Conservation (phyloP, 1,139 yeast genomes). For the Wickerhamomyces sp. region DNA sequence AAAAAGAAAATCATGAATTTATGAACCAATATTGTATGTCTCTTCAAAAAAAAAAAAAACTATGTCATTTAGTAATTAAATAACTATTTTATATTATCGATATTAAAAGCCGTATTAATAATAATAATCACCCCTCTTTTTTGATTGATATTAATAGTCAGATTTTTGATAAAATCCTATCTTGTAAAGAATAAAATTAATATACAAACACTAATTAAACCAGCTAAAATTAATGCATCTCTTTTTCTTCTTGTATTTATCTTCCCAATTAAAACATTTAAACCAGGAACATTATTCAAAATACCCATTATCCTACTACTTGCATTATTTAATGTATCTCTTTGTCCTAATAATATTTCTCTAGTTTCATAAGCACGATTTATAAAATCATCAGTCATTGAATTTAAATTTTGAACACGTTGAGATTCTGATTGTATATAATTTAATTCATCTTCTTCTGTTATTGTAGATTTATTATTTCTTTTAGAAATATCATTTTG, state of each 20-base stretch:
- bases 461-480: constrained; percentile 24
- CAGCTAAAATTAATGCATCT: constrained; percentile 79
- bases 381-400: constrained; percentile 72
- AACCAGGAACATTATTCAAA: constrained; percentile 72
- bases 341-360: constrained; percentile 74
- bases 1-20: no score
- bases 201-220: constrained; percentile 69
- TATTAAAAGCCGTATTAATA: no score
- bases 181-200: constrained; percentile 54
- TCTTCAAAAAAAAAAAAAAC: no score
- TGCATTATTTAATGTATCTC: constrained; percentile 58
- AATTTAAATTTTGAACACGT: constrained; percentile 69
- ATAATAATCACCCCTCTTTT: no score
- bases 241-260: constrained; percentile 87
- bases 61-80: no score
- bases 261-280: constrained; percentile 67
- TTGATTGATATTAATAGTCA: no score
- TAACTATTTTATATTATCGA: no score
- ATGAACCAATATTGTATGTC: no score
- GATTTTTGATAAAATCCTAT: no score
- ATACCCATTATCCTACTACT: constrained; percentile 59
- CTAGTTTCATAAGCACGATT: constrained; percentile 86
- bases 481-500: constrained; percentile 62
- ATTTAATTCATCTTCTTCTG: constrained; percentile 44
- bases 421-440: constrained; percentile 75